Evolutionary conservation across 108 stramenopile species (phyloP), one percentile per base, ranked within the genome.

Genomic region (Nitzschia sp.): DNA sequence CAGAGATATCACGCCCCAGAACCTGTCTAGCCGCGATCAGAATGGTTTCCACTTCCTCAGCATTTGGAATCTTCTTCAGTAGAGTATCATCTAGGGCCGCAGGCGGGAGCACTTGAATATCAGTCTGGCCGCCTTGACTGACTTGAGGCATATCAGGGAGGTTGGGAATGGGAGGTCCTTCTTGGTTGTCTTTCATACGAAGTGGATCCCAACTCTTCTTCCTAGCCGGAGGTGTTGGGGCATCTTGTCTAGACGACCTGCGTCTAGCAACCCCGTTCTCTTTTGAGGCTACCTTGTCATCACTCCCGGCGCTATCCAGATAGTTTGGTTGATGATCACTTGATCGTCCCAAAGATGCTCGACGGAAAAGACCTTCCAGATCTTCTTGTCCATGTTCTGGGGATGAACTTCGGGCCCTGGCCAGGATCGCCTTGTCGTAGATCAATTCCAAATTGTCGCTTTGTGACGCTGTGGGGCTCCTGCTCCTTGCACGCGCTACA

Each of bases 41-140:
- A 44, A 62, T 62, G 6, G 19, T 62, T 9, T 62, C 61, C 10
- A 62, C 42, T 62, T 62, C 61, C 10, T 46, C 15, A 0, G 61
- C 6, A 9, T 62, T 46, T 44, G 61, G 43, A 0, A 24, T 12
- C 21, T 38, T 44, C 41, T 62, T 62, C 17, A 17, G n/a, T 3
- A 1, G 2, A 1, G 14, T 15, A 3, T 6, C n/a, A 48, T 48
- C 46, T 6, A 15, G 14, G 46, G 46, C 3, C 3, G 17, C 17
- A 48, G 46, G 17, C 1, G 14, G 46, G n/a, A 15, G 3, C 6
- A 17, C n/a, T 15, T 15, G 14, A 2, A 17, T 48, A 1, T 48
- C 46, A 15, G 17, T 17, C 3, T 17, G 17, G 2, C 14, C 14
- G 17, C 46, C 46, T 15, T 15, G 17, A 17, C 17, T 17, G 17